Percentiles rank a stretch among this genome's conserved stretches.
Conservation (phyloP, 129 eudicot genomes). For the Deinandra increscens region DNA sequence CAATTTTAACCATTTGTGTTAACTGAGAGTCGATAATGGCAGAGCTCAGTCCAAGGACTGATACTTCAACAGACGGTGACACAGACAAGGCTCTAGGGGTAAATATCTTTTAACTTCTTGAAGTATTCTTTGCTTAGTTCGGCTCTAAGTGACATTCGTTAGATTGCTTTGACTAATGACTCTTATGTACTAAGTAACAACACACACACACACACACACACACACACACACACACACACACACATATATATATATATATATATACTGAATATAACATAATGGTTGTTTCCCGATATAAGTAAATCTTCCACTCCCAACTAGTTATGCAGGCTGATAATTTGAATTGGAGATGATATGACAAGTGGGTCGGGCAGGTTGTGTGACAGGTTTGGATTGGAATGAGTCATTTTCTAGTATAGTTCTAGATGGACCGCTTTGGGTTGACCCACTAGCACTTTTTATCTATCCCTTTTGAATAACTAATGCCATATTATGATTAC, state of each 20-base stretch:
- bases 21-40: slow-evolving; percentile 51
- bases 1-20: slow-evolving; percentile 12
- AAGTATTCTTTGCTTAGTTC: neutral
- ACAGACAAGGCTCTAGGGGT: slow-evolving; percentile 52
- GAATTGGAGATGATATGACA: neutral
- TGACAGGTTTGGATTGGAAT: neutral
- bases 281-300: neutral
- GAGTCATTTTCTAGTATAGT: neutral
- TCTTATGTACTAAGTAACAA: neutral
- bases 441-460: neutral
- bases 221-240: too few relatives aligned
- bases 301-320: slow-evolving; percentile 1
- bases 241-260: too few relatives aligned
- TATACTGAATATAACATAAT: neutral
- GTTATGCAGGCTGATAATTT: neutral
- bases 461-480: neutral
- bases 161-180: too few relatives aligned
- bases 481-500: neutral
- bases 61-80: slow-evolving; percentile 71
- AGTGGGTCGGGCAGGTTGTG: neutral
- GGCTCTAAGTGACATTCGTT: neutral
- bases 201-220: too few relatives aligned
- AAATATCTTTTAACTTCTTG: slow-evolving; percentile 9
- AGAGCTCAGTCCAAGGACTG: slow-evolving; percentile 65
- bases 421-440: neutral